Evolutionary conservation across 768 basidiomycete genomes (phyloP), one percentile per base, ranked within the genome.

Genomic region (Boletus rufocinnamomeus): DNA sequence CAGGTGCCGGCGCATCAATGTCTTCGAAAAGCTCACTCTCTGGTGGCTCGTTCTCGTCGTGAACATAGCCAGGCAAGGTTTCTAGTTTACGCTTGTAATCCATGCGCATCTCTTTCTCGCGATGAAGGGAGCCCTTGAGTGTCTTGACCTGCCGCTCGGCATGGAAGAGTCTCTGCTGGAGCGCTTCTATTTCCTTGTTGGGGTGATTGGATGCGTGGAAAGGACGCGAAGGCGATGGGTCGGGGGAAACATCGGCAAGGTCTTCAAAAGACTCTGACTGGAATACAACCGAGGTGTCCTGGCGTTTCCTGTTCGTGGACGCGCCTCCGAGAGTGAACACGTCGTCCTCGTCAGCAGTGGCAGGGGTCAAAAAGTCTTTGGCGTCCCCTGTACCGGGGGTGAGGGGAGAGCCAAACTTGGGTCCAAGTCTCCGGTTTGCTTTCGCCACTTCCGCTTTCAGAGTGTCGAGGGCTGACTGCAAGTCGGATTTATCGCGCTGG

Each of bases 401-500:
- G 37, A 87, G 74, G 4, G 91, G 90, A 4, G 87, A 87, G 6
- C 87, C 87, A 63, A 85, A 89, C 49, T 82, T 80, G 38, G 85
- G 84, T 2, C 69, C 73, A 21, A 88, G 73, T 48, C 83, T 77
- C 38, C 85, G 77, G 11, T 78, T 81, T n/a, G 84, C 84, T 54
- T 88, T 84, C 10, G 82, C 81, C 49, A 85, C 76, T 47, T 95
- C 91, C 0, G 81, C 80, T 74, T 90, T 92, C 68, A 92, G 71
- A 4, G 80, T 77, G 65, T 97, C 94, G 28, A 98, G 76, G 4
- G 84, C 78, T 60, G 87, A 84, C 69, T 95, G 91, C 41, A 99
- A 78, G 65, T 99, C 96, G 28, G 86, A 88, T 77, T 95, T 96
- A 72, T 99, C 97, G 61, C 96, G 84, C 65, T 89, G 86, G 27